Base-by-base conservation (phyloP, 208 protist genomes). In the Naegleria gruberi region DNA sequence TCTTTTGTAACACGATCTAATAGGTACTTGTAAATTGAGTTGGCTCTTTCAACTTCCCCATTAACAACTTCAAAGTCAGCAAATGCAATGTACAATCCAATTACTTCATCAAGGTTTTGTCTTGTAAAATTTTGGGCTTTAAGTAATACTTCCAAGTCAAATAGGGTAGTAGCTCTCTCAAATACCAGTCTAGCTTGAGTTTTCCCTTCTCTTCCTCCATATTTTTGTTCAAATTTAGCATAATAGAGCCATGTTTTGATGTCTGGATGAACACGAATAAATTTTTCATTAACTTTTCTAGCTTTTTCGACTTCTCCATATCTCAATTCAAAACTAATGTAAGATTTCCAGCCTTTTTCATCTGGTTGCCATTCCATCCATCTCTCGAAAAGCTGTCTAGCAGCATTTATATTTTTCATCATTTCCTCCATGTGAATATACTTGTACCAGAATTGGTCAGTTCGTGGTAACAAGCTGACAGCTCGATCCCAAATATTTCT, bases 401-500 rank as follows among this genome's bases (percentile, higher is more conserved):
- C 93, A 8, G 85, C 92, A 41, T 93, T 91, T 17, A 97, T 93
- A 90, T 98, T 97, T 77, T 97, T 98, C 0, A 98, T 91, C 74
- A 98, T 96, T 94, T 99, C 97, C 93, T 99, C 98, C 46, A 85
- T 84, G 51, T 51, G 30, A 34, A 97, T 57, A 86, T 95, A 98
- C 92, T 97, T 97, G n/a, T 97, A 93, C 98, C 99, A 99, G 51
- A 99, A 95, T 90, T 98, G 96, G n/a, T 96, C 93, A 8, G 95
- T 95, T 74, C 97, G 92, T 12, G 99, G 99, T 40, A 99, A 94
- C 10, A 97, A 92, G 7, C 94, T 95, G 26, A 99, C 96, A 7
- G 98, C 98, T 34, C 99, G 96, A 87, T 98, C 95, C 94, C 94
- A 99, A 17, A 99, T 93, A 90, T 99, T 99, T 51, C 98, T 95